phyloP scores from a whole-genome alignment of 2,329 filamentous ascomycete genomes.

The Sphaceloma murrayae region DNA sequence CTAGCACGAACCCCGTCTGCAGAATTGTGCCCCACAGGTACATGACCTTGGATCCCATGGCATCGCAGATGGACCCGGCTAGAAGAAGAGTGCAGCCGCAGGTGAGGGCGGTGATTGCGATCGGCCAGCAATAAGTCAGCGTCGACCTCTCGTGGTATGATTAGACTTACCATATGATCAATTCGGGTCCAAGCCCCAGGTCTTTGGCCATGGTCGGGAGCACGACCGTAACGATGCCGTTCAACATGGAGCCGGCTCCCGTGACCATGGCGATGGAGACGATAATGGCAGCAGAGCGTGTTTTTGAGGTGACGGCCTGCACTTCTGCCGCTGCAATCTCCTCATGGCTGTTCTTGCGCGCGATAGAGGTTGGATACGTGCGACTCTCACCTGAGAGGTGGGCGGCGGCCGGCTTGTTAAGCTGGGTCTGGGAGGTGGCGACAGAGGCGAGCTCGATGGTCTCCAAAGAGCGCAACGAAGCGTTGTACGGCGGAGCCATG shows the following conservation, averaged over 20 bases:
- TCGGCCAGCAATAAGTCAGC: constrained; percentile 21
- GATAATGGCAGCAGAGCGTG: constrained; percentile 23
- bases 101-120: constrained; percentile 30
- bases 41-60: constrained; percentile 39
- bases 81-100: constrained; percentile 43
- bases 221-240: constrained; percentile 36
- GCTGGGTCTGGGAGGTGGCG: not conserved
- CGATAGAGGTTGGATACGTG: not conserved
- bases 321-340: not conserved
- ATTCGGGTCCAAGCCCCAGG: constrained; percentile 24
- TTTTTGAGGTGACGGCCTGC: constrained; percentile 18
- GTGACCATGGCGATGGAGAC: constrained; percentile 24
- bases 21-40: constrained; percentile 40
- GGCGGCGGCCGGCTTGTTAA: not conserved
- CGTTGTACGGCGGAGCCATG: not conserved
- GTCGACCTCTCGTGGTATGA: not conserved
- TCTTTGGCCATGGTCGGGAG: constrained; percentile 35
- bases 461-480: not conserved
- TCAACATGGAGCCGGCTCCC: constrained; percentile 23
- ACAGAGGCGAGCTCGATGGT: constrained; percentile 6
- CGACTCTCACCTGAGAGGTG: constrained; percentile 12
- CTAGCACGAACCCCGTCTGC: constrained; percentile 35
- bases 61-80: constrained; percentile 42
- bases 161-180: constrained; percentile 23
- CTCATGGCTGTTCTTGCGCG: not conserved